These are phyloP conservation scores for Pythium rishiriense DNA, from an alignment of 352 stramenopile species.

Conservation along the genomic window DNA sequence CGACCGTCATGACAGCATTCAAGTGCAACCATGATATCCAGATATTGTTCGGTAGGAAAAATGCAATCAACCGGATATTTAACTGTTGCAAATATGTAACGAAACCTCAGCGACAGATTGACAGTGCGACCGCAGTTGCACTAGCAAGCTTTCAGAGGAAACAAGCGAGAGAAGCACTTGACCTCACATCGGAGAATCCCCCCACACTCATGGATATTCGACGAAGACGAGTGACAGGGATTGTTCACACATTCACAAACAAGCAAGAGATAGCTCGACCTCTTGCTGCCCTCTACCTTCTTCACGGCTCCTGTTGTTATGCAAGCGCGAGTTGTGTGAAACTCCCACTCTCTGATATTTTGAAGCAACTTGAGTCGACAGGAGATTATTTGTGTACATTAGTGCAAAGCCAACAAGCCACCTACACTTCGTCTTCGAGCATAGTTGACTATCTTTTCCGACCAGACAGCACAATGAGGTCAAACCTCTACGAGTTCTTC, in stretches of 20 bases:
- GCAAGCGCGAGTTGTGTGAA: background rate
- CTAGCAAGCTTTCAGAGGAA: conserved; percentile 16
- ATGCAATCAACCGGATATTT: conserved; percentile 15
- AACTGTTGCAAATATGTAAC: conserved; percentile 23
- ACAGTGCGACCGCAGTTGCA: conserved; percentile 1
- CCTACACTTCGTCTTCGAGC: background rate
- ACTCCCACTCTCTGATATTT: background rate
- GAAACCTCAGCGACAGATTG: conserved; percentile 12
- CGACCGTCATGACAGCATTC: conserved; percentile 16
- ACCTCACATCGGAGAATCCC: background rate
- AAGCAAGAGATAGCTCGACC: conserved; percentile 2
- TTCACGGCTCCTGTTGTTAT: background rate
- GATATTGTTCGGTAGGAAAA: conserved; percentile 2
- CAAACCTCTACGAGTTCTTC: conserved; percentile 7
- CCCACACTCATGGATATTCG: conserved; percentile 2
- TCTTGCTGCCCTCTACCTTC: background rate
- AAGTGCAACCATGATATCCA: conserved; percentile 25
- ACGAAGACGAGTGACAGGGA: background rate
- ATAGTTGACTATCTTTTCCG: conserved; percentile 17
- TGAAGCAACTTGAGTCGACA: background rate
- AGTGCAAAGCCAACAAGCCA: background rate
- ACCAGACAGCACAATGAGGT: background rate
- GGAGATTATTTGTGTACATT: conserved; percentile 10
- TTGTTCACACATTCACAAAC: background rate
- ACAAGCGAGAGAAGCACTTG: conserved; percentile 5